Base-by-base conservation (phyloP, 768 basidiomycete species). In the Tricholoma matsutake region DNA sequence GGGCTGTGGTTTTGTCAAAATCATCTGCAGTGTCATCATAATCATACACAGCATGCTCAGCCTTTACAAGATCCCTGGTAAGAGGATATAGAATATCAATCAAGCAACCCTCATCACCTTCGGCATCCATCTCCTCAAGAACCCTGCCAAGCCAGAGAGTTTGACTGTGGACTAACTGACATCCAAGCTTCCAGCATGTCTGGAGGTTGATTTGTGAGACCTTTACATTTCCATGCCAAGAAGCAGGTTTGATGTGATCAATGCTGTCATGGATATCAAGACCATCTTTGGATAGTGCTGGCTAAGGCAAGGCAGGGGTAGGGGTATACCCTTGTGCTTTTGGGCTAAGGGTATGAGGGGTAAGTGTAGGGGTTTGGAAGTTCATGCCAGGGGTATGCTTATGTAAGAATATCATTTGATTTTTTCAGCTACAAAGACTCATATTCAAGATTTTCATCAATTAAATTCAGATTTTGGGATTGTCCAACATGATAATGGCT, bases 161-260 rank as follows among this genome's bases (percentile, higher is more conserved):
- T 2, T 69, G 69, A 11, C 67, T 13, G 51, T 71, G 66, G 9
- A 72, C 66, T 16, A 70, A 3, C 0, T 65, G 37, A 3, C 69
- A 67, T 6, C 75, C 74, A 6, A 41, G 25, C 20, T 61, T 67
- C 75, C 75, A 76, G 22, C 64, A 68, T 11, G 72, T 75, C 16
- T 68, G 62, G 5, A 74, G 2, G 58, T 52, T 4, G 72, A 63
- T n/a, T n/a, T n/a, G n/a, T n/a, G n/a, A n/a, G n/a, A n/a, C n/a
- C n/a, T n/a, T n/a, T n/a, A n/a, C n/a, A 59, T 77, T 67, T 0
- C 76, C 76, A 11, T 57, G 41, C 75, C 75, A 78, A 8, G 71
- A 72, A 13, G 64, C 63, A 3, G 77, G 76, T n/a, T 71, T 71
- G 39, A 78, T 67, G 51, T 79, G 76, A 63, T 79, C 76, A 10